phyloP scores from a whole-genome alignment of 768 basidiomycete genomes.

The Holtermannia corniformis region DNA sequence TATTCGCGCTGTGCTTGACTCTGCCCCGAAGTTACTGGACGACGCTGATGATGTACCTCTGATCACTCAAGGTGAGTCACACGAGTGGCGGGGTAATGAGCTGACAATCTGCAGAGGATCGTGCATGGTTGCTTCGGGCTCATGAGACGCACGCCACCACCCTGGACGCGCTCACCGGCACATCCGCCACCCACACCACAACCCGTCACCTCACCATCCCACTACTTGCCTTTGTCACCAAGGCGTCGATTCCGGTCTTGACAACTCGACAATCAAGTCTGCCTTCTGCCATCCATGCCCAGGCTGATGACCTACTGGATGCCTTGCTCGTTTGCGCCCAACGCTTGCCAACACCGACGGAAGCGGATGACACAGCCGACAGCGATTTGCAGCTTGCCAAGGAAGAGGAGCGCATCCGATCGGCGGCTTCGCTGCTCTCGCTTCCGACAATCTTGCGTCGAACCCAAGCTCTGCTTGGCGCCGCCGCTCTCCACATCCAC shows the following conservation, averaged over 20 bases:
- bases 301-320: neutral
- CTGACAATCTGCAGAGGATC: neutral
- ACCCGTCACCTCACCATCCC: neutral
- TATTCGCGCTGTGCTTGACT: too few species aligned
- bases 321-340: neutral
- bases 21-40: neutral
- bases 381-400: neutral
- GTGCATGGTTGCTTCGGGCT: neutral
- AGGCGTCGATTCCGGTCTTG: too few species aligned
- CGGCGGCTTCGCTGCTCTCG: neutral
- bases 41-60: neutral
- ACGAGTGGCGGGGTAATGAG: neutral
- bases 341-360: too few species aligned
- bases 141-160: neutral
- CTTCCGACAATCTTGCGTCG: neutral
- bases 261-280: too few species aligned
- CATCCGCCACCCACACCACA: neutral
- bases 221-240: neutral
- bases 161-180: neutral
- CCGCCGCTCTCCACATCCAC: neutral
- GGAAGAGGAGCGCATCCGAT: neutral
- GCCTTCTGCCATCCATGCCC: too few species aligned
- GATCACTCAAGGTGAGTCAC: neutral
- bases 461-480: neutral
- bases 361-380: neutral